Percentiles rank a stretch among this genome's conserved stretches.
These are phyloP conservation scores for Beauveria pseudobassiana DNA, from an alignment of 2,329 filamentous ascomycete species.

Conservation along the genomic window DNA sequence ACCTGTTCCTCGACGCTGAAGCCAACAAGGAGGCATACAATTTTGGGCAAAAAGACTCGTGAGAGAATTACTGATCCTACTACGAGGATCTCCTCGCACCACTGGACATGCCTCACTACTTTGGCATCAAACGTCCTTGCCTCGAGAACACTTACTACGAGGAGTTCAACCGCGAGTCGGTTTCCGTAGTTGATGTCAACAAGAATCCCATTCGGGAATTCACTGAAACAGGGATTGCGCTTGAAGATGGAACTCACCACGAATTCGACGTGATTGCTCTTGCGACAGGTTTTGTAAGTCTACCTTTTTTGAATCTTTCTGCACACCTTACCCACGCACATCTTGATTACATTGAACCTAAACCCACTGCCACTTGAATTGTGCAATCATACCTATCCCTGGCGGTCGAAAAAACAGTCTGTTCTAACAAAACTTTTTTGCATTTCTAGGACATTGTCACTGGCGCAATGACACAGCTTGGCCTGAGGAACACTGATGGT, in stretches of 20 bases:
- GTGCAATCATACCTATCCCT: not conserved
- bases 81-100: slow-evolving; percentile 40
- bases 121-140: slow-evolving; percentile 37
- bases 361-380: no score
- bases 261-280: slow-evolving; percentile 29
- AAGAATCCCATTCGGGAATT: slow-evolving; percentile 34
- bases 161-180: slow-evolving; percentile 22
- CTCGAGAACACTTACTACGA: slow-evolving; percentile 45
- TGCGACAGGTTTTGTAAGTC: slow-evolving; percentile 23
- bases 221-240: slow-evolving; percentile 30
- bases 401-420: not conserved
- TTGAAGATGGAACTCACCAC: slow-evolving; percentile 24
- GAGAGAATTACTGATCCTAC: slow-evolving; percentile 36
- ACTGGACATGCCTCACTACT: slow-evolving; percentile 34
- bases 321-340: no score
- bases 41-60: slow-evolving; percentile 39
- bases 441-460: slow-evolving; percentile 7
- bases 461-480: slow-evolving; percentile 22
- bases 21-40: slow-evolving; percentile 39
- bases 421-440: slow-evolving; percentile 8
- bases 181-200: slow-evolving; percentile 32
- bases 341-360: no score
- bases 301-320: slow-evolving; percentile 14
- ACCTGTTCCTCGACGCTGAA: slow-evolving; percentile 32
- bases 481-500: slow-evolving; percentile 21